Conservation (phyloP, 371 early-diverging fungal species). For the Mortierella sp. region DNA sequence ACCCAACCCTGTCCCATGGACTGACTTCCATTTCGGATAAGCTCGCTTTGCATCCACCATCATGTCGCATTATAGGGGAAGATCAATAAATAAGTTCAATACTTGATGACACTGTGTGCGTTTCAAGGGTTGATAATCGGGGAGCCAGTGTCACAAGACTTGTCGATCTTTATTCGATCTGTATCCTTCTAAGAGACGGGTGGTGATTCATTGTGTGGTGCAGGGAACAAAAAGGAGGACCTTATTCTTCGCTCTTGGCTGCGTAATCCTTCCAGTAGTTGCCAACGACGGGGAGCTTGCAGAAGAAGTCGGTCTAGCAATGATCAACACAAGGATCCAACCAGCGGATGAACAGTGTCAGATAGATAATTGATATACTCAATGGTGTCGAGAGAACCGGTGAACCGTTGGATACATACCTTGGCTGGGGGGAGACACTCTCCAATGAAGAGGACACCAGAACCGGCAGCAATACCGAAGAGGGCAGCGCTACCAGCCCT, state of each 20-base stretch:
- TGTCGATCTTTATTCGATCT: too few species aligned
- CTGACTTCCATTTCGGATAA: too few species aligned
- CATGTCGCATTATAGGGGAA: too few species aligned
- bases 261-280: conserved; percentile 52
- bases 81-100: too few species aligned
- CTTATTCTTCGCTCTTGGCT: conserved; percentile 54
- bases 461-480: conserved; percentile 49
- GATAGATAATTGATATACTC: neutral
- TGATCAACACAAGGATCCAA: neutral
- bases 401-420: conserved; percentile 8
- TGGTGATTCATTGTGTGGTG: neutral
- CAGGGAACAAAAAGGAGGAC: conserved; percentile 57
- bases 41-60: too few species aligned
- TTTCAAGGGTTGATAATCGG: too few species aligned
- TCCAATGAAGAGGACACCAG: conserved; percentile 49
- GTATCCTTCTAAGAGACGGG: neutral
- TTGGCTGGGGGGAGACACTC: conserved; percentile 55
- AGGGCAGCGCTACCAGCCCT: conserved; percentile 44
- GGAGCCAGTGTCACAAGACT: too few species aligned
- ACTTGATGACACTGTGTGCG: too few species aligned
- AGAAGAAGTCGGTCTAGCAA: conserved; percentile 46
- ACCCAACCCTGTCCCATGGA: too few species aligned
- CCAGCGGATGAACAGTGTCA: neutral
- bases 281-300: conserved; percentile 54
- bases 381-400: too few species aligned